Conservation (phyloP, 1,284 basidiomycete species). For the Pulveroboletus sp. region DNA sequence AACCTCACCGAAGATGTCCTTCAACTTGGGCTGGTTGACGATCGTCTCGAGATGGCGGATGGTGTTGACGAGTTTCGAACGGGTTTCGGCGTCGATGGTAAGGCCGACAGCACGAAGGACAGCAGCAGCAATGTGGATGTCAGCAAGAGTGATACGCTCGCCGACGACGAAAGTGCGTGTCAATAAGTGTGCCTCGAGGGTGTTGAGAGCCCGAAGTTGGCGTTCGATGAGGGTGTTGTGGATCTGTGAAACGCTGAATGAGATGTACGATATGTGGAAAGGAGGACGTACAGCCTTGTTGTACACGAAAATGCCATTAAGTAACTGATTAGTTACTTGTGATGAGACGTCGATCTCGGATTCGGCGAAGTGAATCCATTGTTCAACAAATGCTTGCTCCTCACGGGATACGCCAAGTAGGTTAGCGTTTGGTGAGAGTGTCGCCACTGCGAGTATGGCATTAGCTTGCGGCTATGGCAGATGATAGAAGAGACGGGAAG, state of each 20-base stretch:
- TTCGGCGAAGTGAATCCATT: slow-evolving; percentile 69
- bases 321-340: slow-evolving; percentile 34
- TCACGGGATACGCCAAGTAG: slow-evolving; percentile 59
- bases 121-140: slow-evolving; percentile 70
- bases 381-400: slow-evolving; percentile 63
- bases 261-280: slow-evolving; percentile 40
- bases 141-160: slow-evolving; percentile 93
- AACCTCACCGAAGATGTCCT: slow-evolving; percentile 62
- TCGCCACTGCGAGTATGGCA: slow-evolving; percentile 58
- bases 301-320: slow-evolving; percentile 49
- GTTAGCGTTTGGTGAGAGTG: slow-evolving; percentile 65
- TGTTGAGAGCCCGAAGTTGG: slow-evolving; percentile 56
- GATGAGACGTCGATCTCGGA: slow-evolving; percentile 48
- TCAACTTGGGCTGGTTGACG: slow-evolving; percentile 78
- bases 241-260: slow-evolving; percentile 47
- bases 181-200: slow-evolving; percentile 75
- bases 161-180: slow-evolving; percentile 89
- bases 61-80: slow-evolving; percentile 74
- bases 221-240: slow-evolving; percentile 56
- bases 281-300: slow-evolving; percentile 50
- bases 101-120: slow-evolving; percentile 51
- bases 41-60: slow-evolving; percentile 86
- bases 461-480: slow-evolving; percentile 22
- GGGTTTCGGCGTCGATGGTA: slow-evolving; percentile 65
- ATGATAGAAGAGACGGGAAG: not conserved